Conservation (phyloP, 176 grass and related monocot species). For the Phragmites australis region DNA sequence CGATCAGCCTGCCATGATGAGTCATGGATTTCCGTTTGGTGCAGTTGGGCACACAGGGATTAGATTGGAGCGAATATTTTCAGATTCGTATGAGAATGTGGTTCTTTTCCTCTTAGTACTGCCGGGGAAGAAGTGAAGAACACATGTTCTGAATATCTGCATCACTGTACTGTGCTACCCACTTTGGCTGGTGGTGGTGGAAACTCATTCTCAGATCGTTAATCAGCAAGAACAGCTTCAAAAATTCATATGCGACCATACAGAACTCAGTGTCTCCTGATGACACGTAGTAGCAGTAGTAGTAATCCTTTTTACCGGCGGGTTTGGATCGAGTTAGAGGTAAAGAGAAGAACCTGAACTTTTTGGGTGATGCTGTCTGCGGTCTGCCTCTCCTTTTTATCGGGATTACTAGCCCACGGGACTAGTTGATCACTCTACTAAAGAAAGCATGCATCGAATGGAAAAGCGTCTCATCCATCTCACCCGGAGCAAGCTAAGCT, state of each 20-base stretch:
- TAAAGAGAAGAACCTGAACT: constrained; percentile 8
- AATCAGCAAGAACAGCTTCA: not conserved
- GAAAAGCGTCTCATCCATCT: not conserved
- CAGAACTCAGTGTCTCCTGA: not conserved
- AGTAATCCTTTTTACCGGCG: not conserved
- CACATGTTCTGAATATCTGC: not conserved
- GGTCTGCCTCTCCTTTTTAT: constrained; percentile 20
- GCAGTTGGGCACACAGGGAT: constrained; percentile 28
- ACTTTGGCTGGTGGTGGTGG: no score
- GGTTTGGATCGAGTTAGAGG: not conserved
- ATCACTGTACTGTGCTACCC: not conserved
- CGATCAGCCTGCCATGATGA: not conserved
- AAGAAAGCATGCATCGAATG: not conserved
- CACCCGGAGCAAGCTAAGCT: constrained; percentile 8
- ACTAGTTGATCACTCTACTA: not conserved
- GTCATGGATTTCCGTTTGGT: constrained; percentile 29
- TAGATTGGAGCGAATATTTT: constrained; percentile 34
- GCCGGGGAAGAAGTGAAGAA: not conserved
- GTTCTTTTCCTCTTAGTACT: not conserved
- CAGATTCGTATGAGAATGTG: not conserved
- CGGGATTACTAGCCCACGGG: not conserved
- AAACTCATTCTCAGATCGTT: no score
- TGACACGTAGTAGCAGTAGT: not conserved
- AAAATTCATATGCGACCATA: not conserved
- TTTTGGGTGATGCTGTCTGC: constrained; percentile 13